phyloP scores from a whole-genome alignment of 73 alveolate genomes.

The Blepharisma stoltei region DNA sequence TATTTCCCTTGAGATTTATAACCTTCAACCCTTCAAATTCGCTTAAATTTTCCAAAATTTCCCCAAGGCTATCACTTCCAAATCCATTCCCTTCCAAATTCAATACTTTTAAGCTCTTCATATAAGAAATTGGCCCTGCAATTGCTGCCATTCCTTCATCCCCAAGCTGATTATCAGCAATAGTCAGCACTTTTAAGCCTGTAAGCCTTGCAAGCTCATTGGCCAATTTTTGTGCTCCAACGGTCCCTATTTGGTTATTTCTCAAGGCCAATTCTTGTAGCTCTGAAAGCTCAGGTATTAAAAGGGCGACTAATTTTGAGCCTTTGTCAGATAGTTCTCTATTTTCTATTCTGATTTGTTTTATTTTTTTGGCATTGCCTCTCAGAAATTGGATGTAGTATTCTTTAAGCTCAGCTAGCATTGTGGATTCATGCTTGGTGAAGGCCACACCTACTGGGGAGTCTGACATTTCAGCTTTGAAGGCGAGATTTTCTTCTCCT shows the following conservation, averaged over 20 bases:
- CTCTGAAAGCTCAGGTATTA: neutral
- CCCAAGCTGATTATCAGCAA: neutral
- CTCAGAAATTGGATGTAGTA: neutral
- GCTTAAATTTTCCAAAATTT: no score
- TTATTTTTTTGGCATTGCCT: neutral
- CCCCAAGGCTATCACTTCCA: no score
- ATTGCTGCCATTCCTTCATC: neutral
- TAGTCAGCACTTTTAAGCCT: neutral
- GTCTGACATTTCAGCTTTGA: neutral
- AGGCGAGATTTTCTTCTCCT: no score
- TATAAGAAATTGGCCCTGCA: neutral
- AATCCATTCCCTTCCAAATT: neutral
- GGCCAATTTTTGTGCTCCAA: neutral
- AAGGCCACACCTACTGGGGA: slow-evolving; percentile 1
- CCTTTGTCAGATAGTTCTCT: neutral
- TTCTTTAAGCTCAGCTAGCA: neutral
- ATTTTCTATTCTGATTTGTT: neutral
- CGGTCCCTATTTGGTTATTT: neutral
- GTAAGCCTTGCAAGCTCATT: neutral
- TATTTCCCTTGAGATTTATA: no score
- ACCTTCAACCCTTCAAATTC: no score
- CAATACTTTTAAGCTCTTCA: neutral
- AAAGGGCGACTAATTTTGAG: neutral
- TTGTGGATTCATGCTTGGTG: neutral
- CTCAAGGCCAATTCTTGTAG: neutral